A percentile compares a stretch with the other conserved stretches of the same genome.
Evolutionary conservation across 148 eudicot genomes (phyloP).

Genomic region (Hydrangea macrophylla): DNA sequence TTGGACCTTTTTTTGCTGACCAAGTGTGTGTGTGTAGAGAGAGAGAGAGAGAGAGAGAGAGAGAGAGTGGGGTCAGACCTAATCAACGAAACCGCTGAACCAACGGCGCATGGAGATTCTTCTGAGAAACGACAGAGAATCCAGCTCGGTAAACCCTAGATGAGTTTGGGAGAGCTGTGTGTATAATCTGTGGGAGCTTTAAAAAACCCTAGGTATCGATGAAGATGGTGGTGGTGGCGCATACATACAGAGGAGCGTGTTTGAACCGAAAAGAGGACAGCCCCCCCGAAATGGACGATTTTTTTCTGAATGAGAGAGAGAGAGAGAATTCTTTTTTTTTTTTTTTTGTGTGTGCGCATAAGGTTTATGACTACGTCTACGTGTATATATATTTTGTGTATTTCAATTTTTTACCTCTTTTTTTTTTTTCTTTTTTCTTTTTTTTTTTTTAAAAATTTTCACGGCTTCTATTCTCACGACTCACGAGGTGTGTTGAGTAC

Average conservation of each 20-base stretch:
- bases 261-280: conserved; percentile 1
- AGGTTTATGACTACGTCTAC: too few species aligned
- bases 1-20: neutral
- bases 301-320: too few species aligned
- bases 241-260: neutral
- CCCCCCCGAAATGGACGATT: neutral
- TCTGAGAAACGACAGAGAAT: conserved; percentile 25
- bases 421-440: too few species aligned
- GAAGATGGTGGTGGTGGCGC: conserved; percentile 12
- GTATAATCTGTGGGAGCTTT: conserved; percentile 25
- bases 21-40: neutral
- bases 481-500: too few species aligned
- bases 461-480: too few species aligned
- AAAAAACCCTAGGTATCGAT: neutral
- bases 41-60: neutral
- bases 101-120: conserved; percentile 39
- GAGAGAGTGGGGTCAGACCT: neutral
- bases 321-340: too few species aligned
- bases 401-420: too few species aligned
- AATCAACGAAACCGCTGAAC: conserved; percentile 56
- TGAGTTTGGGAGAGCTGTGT: neutral
- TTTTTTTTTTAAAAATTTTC: too few species aligned
- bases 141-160: conserved; percentile 38
- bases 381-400: too few species aligned
- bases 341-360: too few species aligned